Base-by-base conservation (phyloP, 2,329 filamentous ascomycete genomes). In the Colletotrichum gloeosporioides region DNA sequence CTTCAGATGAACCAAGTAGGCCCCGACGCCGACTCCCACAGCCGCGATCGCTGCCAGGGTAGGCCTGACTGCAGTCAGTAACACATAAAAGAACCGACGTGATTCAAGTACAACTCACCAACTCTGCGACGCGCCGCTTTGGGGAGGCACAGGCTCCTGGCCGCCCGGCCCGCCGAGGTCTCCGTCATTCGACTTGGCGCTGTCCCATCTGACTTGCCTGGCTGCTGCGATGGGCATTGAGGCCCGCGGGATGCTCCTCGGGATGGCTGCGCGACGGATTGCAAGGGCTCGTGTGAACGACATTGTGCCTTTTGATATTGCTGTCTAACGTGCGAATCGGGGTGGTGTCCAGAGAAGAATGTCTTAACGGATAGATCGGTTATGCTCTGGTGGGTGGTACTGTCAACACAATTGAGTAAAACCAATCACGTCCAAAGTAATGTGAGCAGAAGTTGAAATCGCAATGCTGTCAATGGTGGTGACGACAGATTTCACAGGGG, bases 121-220 rank as follows among this genome's bases (percentile, higher is more conserved):
- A 61, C 76, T 77, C 31, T 78, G 77, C 6, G 67, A 59, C 4
- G 29, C 6, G 5, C 72, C 67, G 44, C 72, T 72, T 8, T 12
- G 59, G 0, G 72, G 29, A 29, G 75, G 75, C 9, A 77, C 22
- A 1, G 75, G 71, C 15, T 78, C 77, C 44, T 78, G 77, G 1
- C 77, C 77, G 2, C 71, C 71, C 16, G 77, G 77, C 1, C 75
- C 77, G 18, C 75, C 77, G 34, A 78, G 65, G 29, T 77, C 75
- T 27, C 76, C 75, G 8, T 76, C 74, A 3, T 68, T 59, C 9
- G 70, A 57, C 32, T 74, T 69, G n/a, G 39, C 16, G 27, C 63
- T 61, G 4, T 7, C 32, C 57, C 64, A 65, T 32, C 74, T 53
- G 12, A 59, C 36, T 29, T 77, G 77, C 12, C 63, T 62, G 25